Evolutionary conservation across 1,139 yeast species (phyloP), one percentile per base, ranked within the genome.

Genomic region (Sugiyamaella castrensis): DNA sequence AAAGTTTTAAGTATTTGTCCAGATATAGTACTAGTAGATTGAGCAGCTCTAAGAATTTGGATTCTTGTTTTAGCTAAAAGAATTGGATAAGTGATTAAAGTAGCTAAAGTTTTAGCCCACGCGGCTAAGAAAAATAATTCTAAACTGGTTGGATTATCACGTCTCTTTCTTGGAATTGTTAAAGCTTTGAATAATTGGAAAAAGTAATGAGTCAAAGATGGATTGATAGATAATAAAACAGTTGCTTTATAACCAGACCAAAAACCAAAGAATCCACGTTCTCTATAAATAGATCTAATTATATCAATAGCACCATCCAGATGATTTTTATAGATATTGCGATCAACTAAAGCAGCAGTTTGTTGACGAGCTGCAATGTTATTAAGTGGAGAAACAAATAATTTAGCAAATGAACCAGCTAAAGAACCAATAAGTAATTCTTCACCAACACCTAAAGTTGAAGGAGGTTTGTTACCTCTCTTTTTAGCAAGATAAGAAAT

Each of bases 391-490:
- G 63, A 53, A 4, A 66, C 64, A 39, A 66, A 55, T 51, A 66
- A 58, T 57, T 67, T 64, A 54, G 70, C 66, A 52, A 66, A 60
- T 47, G 65, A 58, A 27, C 70, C 70, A 62, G 91, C 96, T 58
- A 87, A 81, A 2, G 96, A 94, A 44, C 89, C 96, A 55, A 87
- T 94, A 43, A 86, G 86, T 63, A 87, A 81, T 13, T 92, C 83
- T 67, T 87, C 95, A 40, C 87, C 82, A 34, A 92, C 87, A 69
- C 95, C 95, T 12, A 95, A 94, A 48, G 91, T 84, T 30, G 95
- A 84, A 27, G 77, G 71, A 12, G 74, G 74, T 58, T 77, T 76
- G 72, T 87, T 88, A 52, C 84, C 67, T 42, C 87, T 84, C 77
- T 87, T 84, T 65, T 82, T 86, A 62, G 86, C 95, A 61, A 53